Conservation (phyloP, 257 asterid genomes). For the Nicotiana knightiana region DNA sequence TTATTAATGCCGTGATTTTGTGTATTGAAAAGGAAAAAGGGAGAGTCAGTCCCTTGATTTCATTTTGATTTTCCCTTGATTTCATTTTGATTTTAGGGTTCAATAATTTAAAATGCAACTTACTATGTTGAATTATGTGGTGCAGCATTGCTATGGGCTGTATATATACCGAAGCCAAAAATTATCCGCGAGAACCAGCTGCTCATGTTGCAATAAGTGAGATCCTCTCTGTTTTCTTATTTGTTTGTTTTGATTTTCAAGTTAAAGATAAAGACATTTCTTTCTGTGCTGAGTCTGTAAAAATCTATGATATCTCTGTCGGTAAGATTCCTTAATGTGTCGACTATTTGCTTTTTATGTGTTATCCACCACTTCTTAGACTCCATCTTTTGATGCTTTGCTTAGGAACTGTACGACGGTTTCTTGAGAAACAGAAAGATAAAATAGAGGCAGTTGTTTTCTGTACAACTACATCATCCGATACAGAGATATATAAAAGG, state of each 20-base stretch:
- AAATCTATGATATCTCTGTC: background rate
- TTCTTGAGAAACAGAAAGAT: constrained; percentile 90
- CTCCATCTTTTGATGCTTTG: constrained; percentile 16
- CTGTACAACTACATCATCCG: constrained; percentile 72
- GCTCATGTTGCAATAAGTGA: constrained; percentile 97
- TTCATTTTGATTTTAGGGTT: constrained; percentile 1
- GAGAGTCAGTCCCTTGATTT: constrained; percentile 8
- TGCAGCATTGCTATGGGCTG: constrained; percentile 97
- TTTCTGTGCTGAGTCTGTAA: background rate
- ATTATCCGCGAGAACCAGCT: constrained; percentile 98
- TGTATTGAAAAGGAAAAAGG: background rate
- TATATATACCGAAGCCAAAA: constrained; percentile 88
- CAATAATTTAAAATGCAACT: constrained; percentile 2
- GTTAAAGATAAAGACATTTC: background rate
- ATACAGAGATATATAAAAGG: constrained; percentile 97
- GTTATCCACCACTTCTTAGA: constrained; percentile 1
- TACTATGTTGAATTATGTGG: constrained; percentile 13
- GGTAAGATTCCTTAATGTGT: background rate
- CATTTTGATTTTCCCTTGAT: constrained; percentile 9
- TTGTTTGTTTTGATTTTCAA: background rate
- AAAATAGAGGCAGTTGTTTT: constrained; percentile 72
- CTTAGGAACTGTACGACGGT: constrained; percentile 88
- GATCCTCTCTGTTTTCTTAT: background rate
- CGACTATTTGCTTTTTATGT: background rate
- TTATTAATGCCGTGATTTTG: constrained; percentile 5